These are phyloP conservation scores for Xylariaceae sp. DNA, from an alignment of 2,329 filamentous ascomycete species.

Conservation along the genomic window DNA sequence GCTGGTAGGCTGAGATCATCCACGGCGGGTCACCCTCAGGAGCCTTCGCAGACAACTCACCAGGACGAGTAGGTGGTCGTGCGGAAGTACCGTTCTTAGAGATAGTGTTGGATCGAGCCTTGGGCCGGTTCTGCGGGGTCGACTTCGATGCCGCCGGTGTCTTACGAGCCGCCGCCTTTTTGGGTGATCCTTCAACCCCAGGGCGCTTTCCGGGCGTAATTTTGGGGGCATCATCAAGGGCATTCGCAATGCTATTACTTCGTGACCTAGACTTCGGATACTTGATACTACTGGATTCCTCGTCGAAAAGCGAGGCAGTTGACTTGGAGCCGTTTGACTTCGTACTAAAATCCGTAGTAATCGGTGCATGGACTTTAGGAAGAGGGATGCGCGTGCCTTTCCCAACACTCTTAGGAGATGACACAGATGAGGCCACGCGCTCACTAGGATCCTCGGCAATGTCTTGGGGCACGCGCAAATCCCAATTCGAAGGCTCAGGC, in stretches of 20 bases:
- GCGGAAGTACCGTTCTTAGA: constrained; percentile 45
- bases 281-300: constrained; percentile 54
- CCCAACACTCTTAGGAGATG: constrained; percentile 43
- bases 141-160: constrained; percentile 40
- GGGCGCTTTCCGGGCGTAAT: constrained; percentile 37
- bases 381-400: constrained; percentile 82
- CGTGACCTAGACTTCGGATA: constrained; percentile 61
- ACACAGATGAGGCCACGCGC: constrained; percentile 45
- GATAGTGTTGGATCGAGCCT: constrained; percentile 55
- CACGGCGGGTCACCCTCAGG: constrained; percentile 95
- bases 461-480: constrained; percentile 72
- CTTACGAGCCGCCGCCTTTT: constrained; percentile 47
- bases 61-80: constrained; percentile 59
- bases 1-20: constrained; percentile 92
- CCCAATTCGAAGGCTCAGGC: constrained; percentile 52
- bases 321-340: constrained; percentile 50
- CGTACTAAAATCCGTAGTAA: constrained; percentile 66
- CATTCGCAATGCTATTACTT: constrained; percentile 58
- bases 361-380: constrained; percentile 70
- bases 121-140: constrained; percentile 47
- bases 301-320: constrained; percentile 46
- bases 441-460: constrained; percentile 57
- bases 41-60: constrained; percentile 52
- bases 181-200: constrained; percentile 49
- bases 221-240: constrained; percentile 44